Evolutionary conservation across 768 basidiomycete species (phyloP).

Genomic region (Boletus pseudo-olivaceus): DNA sequence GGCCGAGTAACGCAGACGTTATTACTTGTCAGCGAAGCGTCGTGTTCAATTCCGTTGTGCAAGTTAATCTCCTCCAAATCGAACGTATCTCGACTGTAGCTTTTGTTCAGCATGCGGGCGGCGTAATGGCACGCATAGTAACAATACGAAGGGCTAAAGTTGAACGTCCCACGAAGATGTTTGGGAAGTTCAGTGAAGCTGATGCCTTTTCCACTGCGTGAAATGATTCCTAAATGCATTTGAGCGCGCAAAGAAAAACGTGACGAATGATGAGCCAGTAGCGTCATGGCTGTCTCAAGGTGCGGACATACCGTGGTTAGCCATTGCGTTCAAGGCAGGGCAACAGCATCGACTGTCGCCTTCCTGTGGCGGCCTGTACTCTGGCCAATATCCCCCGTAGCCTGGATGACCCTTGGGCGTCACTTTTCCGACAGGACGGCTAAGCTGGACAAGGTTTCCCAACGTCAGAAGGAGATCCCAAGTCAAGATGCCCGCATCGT

Average conservation of each 20-base stretch:
- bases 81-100: slow-evolving; percentile 54
- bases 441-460: slow-evolving; percentile 9
- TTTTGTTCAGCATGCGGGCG: slow-evolving; percentile 54
- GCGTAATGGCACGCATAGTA: slow-evolving; percentile 58
- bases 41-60: slow-evolving; percentile 18
- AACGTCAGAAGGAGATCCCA: slow-evolving; percentile 15
- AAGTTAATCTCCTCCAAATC: slow-evolving; percentile 44
- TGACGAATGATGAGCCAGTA: background rate
- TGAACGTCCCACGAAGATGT: slow-evolving; percentile 53
- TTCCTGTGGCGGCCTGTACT: slow-evolving; percentile 52
- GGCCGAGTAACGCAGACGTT: background rate
- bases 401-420: slow-evolving; percentile 52
- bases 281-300: slow-evolving; percentile 35
- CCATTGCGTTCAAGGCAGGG: slow-evolving; percentile 72
- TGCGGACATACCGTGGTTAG: slow-evolving; percentile 70
- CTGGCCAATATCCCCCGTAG: slow-evolving; percentile 62
- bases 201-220: slow-evolving; percentile 67
- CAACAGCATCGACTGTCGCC: slow-evolving; percentile 70
- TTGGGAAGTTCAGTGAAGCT: slow-evolving; percentile 44
- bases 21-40: slow-evolving; percentile 24
- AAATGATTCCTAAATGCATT: slow-evolving; percentile 33
- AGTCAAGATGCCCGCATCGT: background rate
- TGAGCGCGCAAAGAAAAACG: background rate
- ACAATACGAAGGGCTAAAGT: slow-evolving; percentile 66
- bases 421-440: slow-evolving; percentile 46